Evolutionary conservation across 306 rosid species (phyloP).

Genomic region (Castanea sativa): DNA sequence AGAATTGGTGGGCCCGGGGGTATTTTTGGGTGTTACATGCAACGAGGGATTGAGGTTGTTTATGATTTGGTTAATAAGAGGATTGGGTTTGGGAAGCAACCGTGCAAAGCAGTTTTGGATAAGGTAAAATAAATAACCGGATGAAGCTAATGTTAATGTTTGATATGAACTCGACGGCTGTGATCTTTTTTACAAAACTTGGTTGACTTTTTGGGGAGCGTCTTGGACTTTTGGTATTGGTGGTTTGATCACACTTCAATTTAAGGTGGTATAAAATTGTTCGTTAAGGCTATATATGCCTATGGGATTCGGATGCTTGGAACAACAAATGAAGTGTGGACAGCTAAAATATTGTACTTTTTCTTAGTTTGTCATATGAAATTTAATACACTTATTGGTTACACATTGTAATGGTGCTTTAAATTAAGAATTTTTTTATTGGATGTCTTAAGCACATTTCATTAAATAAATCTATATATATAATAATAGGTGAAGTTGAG

Average conservation of each 20-base stretch:
- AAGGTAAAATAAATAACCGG: constrained; percentile 29
- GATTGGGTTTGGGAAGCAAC: constrained; percentile 76
- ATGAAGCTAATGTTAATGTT: constrained; percentile 5
- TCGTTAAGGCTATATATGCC: not conserved
- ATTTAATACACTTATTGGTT: not conserved
- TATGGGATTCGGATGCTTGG: not conserved
- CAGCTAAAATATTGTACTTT: not conserved
- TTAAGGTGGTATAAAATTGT: not conserved
- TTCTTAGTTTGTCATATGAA: not conserved
- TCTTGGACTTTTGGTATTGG: not conserved
- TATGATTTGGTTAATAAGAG: constrained; percentile 76
- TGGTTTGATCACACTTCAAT: not conserved
- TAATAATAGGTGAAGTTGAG: too few relatives aligned
- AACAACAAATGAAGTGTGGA: constrained; percentile 19
- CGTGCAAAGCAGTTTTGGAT: constrained; percentile 83
- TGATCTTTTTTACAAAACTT: not conserved
- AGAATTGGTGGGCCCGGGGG: constrained; percentile 82
- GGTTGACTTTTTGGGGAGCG: not conserved
- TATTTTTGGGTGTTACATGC: constrained; percentile 80
- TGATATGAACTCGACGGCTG: not conserved
- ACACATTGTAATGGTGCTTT: too few relatives aligned
- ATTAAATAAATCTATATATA: too few relatives aligned
- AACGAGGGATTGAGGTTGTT: constrained; percentile 83
- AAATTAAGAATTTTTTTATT: too few relatives aligned
- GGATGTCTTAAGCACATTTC: too few relatives aligned